Evolutionary conservation across 345 rosid genomes (phyloP).

Genomic region (Barbarea vulgaris): DNA sequence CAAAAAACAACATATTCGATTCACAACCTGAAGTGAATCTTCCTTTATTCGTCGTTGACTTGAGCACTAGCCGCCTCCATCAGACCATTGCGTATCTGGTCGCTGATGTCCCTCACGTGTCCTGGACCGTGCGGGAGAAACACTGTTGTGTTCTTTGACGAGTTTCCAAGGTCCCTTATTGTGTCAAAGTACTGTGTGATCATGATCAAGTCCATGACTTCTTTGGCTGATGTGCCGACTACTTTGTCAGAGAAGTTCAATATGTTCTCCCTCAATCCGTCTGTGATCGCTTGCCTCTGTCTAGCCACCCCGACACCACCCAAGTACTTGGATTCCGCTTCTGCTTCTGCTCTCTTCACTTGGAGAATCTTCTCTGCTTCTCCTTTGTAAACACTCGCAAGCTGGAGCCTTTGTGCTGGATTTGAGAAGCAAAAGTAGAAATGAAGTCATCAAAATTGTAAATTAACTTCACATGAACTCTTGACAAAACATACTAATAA

Average conservation of each 20-base stretch:
- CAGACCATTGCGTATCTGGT: conserved; percentile 87
- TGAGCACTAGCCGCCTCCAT: conserved; percentile 80
- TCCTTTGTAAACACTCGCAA: conserved; percentile 97
- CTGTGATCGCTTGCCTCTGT: conserved; percentile 98
- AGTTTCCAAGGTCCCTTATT: conserved; percentile 85
- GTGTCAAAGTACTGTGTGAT: conserved; percentile 97
- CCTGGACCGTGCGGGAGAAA: conserved; percentile 99
- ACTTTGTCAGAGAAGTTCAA: conserved; percentile 91
- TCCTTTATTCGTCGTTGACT: conserved; percentile 20
- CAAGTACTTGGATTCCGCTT: conserved; percentile 91
- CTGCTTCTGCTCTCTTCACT: conserved; percentile 93
- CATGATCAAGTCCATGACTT: conserved; percentile 98
- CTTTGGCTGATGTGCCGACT: conserved; percentile 87
- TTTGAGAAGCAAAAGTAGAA: neutral
- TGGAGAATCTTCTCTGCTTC: conserved; percentile 93
- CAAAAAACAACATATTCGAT: neutral
- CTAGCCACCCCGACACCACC: conserved; percentile 98
- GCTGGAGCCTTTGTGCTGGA: conserved; percentile 98
- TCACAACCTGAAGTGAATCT: conserved; percentile 15
- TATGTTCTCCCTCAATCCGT: conserved; percentile 96
- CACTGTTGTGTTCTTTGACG: conserved; percentile 91
- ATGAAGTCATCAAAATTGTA: neutral
- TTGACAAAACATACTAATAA: neutral
- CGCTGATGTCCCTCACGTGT: conserved; percentile 81
- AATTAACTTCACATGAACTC: neutral